A percentile compares a stretch with the other conserved stretches of the same genome.
These are phyloP conservation scores for Amauroascus verrucosus DNA, from an alignment of 2,329 filamentous ascomycete species.

Conservation along the genomic window DNA sequence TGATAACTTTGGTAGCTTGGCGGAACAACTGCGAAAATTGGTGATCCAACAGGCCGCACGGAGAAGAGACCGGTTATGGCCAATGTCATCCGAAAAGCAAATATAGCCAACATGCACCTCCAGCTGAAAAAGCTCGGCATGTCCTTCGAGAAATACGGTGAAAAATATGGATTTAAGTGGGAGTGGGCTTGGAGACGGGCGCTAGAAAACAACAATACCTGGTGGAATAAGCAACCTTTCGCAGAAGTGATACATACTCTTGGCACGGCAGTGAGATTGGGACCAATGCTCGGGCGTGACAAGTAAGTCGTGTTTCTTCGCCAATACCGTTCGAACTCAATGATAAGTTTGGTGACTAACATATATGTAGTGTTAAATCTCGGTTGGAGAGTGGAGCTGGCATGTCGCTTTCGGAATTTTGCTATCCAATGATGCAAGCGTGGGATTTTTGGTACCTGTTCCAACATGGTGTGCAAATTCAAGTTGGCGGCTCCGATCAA, in stretches of 20 bases:
- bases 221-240: constrained; percentile 64
- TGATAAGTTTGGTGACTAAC: background rate
- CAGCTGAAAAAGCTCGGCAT: constrained; percentile 55
- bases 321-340: background rate
- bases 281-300: constrained; percentile 78
- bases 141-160: constrained; percentile 58
- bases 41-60: constrained; percentile 39
- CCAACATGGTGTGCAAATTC: constrained; percentile 60
- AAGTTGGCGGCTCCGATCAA: constrained; percentile 92
- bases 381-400: constrained; percentile 78
- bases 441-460: constrained; percentile 96
- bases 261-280: constrained; percentile 64
- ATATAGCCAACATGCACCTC: constrained; percentile 41
- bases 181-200: constrained; percentile 57
- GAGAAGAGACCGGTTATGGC: constrained; percentile 32
- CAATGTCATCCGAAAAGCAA: constrained; percentile 34
- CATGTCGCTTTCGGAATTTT: constrained; percentile 89
- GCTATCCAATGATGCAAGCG: constrained; percentile 83
- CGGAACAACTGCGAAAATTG: constrained; percentile 38
- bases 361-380: constrained; percentile 54
- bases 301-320: constrained; percentile 49
- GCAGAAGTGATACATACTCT: constrained; percentile 66
- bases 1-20: constrained; percentile 30
- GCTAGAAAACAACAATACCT: constrained; percentile 70
- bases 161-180: constrained; percentile 53